A percentile compares a stretch with the other conserved stretches of the same genome.
These are phyloP conservation scores for Tetrapyrgos nigripes DNA, from an alignment of 1,284 basidiomycete genomes.

Conservation along the genomic window DNA sequence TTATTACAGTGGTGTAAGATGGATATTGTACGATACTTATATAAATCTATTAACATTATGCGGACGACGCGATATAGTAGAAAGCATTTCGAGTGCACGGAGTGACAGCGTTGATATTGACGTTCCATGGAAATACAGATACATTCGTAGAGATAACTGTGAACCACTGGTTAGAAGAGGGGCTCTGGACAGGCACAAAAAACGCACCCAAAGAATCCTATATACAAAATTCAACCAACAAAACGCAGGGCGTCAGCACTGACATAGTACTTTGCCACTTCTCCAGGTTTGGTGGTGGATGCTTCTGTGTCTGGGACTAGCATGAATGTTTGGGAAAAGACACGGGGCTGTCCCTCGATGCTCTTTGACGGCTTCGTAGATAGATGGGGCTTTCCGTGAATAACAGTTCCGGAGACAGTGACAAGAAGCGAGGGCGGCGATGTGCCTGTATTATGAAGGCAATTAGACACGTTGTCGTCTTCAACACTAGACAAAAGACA, in stretches of 20 bases:
- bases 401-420: constrained; percentile 79
- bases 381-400: constrained; percentile 66
- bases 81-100: constrained; percentile 4
- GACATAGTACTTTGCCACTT: constrained; percentile 81
- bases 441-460: constrained; percentile 52
- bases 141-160: not conserved
- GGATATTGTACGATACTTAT: constrained; percentile 2
- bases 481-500: constrained; percentile 24
- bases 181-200: too few species aligned
- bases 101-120: not conserved
- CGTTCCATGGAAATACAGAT: not conserved
- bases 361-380: constrained; percentile 47
- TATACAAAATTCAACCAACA: constrained; percentile 56
- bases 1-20: constrained; percentile 9
- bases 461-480: constrained; percentile 6
- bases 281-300: constrained; percentile 65
- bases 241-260: constrained; percentile 79
- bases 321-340: constrained; percentile 87
- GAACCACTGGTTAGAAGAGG: constrained; percentile 20
- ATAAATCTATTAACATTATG: not conserved
- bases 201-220: constrained; percentile 7
- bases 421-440: constrained; percentile 80
- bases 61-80: not conserved
- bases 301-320: constrained; percentile 76
- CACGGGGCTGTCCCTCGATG: constrained; percentile 78